Evolutionary conservation across 2,329 filamentous ascomycete species (phyloP).

Genomic region (Fusarium sp.): DNA sequence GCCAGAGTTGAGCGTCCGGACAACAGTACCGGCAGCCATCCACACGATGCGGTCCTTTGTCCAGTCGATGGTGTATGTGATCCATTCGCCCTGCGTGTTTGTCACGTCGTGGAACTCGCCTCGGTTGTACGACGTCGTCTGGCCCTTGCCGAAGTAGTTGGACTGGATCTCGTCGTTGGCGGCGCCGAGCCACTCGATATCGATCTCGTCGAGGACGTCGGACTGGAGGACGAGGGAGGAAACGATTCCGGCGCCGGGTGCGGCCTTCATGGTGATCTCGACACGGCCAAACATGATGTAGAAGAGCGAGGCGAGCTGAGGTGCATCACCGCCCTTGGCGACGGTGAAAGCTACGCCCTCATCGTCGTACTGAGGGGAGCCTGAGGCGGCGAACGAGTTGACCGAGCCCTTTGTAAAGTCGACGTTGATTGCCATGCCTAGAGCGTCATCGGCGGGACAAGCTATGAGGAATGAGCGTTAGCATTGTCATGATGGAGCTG

Average conservation of each 20-base stretch:
- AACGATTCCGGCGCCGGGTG: slow-evolving; percentile 91
- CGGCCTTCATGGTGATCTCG: slow-evolving; percentile 85
- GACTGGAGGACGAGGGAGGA: slow-evolving; percentile 93
- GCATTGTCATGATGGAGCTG: background rate
- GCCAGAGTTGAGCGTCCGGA: slow-evolving; percentile 78
- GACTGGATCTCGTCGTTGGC: slow-evolving; percentile 84
- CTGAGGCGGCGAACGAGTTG: slow-evolving; percentile 80
- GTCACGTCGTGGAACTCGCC: slow-evolving; percentile 79
- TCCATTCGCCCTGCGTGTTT: slow-evolving; percentile 79
- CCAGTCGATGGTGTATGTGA: slow-evolving; percentile 95
- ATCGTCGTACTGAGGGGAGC: slow-evolving; percentile 77
- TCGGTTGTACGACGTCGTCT: slow-evolving; percentile 86
- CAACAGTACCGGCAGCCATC: slow-evolving; percentile 81
- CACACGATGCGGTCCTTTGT: slow-evolving; percentile 86
- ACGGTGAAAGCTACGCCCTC: slow-evolving; percentile 89
- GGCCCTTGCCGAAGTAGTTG: slow-evolving; percentile 97
- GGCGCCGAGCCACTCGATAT: slow-evolving; percentile 94
- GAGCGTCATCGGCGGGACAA: slow-evolving; percentile 82
- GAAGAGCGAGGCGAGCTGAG: slow-evolving; percentile 89
- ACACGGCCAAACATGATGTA: slow-evolving; percentile 99
- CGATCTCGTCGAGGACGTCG: slow-evolving; percentile 93
- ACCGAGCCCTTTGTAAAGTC: slow-evolving; percentile 86
- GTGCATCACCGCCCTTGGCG: slow-evolving; percentile 80
- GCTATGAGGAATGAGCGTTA: slow-evolving; percentile 45
- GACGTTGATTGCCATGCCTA: slow-evolving; percentile 84